Percentiles rank a stretch among this genome's conserved stretches.
Conservation (phyloP, 2,329 filamentous ascomycete species). For the Calonectria hongkongensis region DNA sequence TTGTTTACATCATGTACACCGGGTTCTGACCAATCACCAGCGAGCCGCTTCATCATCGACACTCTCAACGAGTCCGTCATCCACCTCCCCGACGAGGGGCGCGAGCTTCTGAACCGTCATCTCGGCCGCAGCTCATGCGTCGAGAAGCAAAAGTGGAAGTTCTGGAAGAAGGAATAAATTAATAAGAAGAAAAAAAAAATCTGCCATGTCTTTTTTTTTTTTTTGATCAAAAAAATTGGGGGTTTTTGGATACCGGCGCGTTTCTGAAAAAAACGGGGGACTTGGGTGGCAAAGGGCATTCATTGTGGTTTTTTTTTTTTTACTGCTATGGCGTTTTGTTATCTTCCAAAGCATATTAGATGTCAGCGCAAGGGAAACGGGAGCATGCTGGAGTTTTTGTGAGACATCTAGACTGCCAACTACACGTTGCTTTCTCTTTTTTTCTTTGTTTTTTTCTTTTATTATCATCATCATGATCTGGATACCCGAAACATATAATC, state of each 20-base stretch:
- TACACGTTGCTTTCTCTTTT: not conserved
- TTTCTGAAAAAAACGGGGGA: constrained; percentile 1
- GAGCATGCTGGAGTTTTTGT: constrained; percentile 26
- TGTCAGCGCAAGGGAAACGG: constrained; percentile 19
- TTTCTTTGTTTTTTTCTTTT: constrained; percentile 5
- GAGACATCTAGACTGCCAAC: constrained; percentile 31
- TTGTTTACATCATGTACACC: not conserved
- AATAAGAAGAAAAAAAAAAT: constrained; percentile 1
- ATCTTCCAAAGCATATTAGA: constrained; percentile 23
- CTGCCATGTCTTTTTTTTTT: not conserved
- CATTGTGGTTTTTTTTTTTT: no score
- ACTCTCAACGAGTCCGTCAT: constrained; percentile 62
- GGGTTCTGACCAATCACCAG: constrained; percentile 44
- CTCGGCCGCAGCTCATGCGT: constrained; percentile 46
- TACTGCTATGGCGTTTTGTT: constrained; percentile 1
- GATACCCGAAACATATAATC: constrained; percentile 30
- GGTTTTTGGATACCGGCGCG: constrained; percentile 8
- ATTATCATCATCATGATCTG: constrained; percentile 19
- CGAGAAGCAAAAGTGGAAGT: constrained; percentile 53
- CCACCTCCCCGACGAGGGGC: constrained; percentile 61
- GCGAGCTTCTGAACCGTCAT: constrained; percentile 59
- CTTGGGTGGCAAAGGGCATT: constrained; percentile 6
- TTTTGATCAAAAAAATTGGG: not conserved
- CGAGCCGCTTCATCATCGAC: constrained; percentile 64
- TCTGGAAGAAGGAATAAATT: constrained; percentile 55